Percentiles rank a stretch among this genome's conserved stretches.
phyloP scores from a whole-genome alignment of 78 protist genomes.

The Polysphondylium violaceum region DNA sequence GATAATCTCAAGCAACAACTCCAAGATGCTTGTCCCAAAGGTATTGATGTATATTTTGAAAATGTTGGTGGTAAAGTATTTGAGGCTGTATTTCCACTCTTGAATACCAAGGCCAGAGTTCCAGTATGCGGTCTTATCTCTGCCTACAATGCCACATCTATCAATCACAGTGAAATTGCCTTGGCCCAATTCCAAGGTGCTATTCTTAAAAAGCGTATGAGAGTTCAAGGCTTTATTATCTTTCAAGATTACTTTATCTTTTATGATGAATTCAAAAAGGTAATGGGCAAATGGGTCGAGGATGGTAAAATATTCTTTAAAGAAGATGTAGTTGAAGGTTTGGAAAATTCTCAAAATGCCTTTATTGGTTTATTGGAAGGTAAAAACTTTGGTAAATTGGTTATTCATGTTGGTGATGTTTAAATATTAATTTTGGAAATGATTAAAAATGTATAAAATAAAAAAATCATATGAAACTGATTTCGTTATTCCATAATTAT shows the following conservation, averaged over 20 bases:
- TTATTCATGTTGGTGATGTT: conserved; percentile 13
- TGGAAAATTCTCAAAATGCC: conserved; percentile 57
- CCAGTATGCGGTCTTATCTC: conserved; percentile 75
- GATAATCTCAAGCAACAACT: conserved; percentile 3
- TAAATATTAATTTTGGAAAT: too few species aligned
- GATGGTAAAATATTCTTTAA: conserved; percentile 39
- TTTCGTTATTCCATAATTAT: too few species aligned
- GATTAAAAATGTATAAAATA: too few species aligned
- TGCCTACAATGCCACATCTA: conserved; percentile 53
- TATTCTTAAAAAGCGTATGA: conserved; percentile 27
- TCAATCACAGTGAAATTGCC: neutral
- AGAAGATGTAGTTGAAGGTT: conserved; percentile 58
- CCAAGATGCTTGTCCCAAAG: conserved; percentile 6
- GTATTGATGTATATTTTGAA: conserved; percentile 84
- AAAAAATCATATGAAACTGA: too few species aligned
- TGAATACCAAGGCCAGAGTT: conserved; percentile 24
- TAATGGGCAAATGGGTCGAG: neutral
- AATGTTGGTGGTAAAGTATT: conserved; percentile 87
- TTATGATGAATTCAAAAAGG: neutral
- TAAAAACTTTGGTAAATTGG: conserved; percentile 6
- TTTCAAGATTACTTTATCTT: neutral
- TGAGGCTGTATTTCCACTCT: conserved; percentile 39
- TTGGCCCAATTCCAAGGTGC: neutral
- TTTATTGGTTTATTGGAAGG: conserved; percentile 7
- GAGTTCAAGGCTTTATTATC: conserved; percentile 80